Percentiles rank a stretch among this genome's conserved stretches.
Evolutionary conservation across 2,329 filamentous ascomycete genomes (phyloP).

Genomic region (Bipolaris oryzae): DNA sequence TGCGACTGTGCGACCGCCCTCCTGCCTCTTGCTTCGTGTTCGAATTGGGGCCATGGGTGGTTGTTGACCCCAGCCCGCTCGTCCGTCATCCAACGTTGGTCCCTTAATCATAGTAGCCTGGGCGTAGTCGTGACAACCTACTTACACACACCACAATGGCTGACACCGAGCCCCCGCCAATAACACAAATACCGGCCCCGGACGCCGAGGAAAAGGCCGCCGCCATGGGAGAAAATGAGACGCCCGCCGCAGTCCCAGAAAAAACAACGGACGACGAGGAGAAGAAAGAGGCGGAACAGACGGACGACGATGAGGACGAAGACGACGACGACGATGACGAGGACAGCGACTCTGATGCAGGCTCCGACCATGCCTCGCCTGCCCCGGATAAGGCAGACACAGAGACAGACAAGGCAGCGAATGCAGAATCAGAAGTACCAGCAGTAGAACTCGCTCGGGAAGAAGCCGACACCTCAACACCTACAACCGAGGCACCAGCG

Average conservation of each 20-base stretch:
- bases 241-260: neutral
- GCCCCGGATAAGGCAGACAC: constrained; percentile 7
- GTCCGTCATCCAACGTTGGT: constrained; percentile 23
- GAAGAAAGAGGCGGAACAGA: constrained; percentile 9
- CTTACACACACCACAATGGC: constrained; percentile 37
- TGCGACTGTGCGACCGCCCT: constrained; percentile 5
- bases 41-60: constrained; percentile 38
- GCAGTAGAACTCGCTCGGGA: constrained; percentile 23
- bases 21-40: constrained; percentile 12
- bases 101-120: constrained; percentile 11
- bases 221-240: neutral
- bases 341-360: constrained; percentile 21
- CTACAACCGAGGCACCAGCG: constrained; percentile 31
- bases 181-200: constrained; percentile 1
- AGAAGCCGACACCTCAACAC: constrained; percentile 25
- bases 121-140: constrained; percentile 17
- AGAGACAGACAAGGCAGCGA: neutral
- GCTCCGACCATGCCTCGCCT: constrained; percentile 28
- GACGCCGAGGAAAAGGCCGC: constrained; percentile 13
- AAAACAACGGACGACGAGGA: constrained; percentile 10
- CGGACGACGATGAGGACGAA: neutral
- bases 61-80: constrained; percentile 27
- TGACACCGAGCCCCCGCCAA: constrained; percentile 34
- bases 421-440: constrained; percentile 2
- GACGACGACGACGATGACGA: constrained; percentile 15